Conservation (phyloP, 768 basidiomycete genomes). For the Pluteus cervinus region DNA sequence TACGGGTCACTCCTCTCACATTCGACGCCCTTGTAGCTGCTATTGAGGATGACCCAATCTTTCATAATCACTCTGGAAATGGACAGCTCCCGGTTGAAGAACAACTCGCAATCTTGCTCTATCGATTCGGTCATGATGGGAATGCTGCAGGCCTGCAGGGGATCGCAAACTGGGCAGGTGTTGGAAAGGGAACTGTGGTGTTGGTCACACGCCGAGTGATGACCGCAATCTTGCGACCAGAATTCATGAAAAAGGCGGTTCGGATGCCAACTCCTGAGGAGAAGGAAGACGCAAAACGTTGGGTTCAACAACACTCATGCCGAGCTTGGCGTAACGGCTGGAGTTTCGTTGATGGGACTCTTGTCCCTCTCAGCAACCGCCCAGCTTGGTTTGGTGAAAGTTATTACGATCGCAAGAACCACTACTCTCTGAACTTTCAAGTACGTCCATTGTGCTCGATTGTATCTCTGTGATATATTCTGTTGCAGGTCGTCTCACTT, state of each 20-base stretch:
- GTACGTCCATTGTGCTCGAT: conserved; percentile 18
- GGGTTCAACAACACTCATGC: conserved; percentile 28
- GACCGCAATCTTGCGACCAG: conserved; percentile 19
- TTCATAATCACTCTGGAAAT: background rate
- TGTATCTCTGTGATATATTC: conserved; percentile 12
- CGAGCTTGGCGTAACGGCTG: conserved; percentile 28
- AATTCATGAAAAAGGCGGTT: conserved; percentile 20
- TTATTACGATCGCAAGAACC: conserved; percentile 32
- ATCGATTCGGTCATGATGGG: conserved; percentile 1
- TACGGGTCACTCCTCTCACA: conserved; percentile 24
- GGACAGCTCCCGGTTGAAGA: conserved; percentile 1
- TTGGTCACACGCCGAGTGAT: conserved; percentile 22
- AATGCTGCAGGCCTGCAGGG: background rate
- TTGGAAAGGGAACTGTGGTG: background rate
- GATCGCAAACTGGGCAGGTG: background rate
- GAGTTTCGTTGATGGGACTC: conserved; percentile 32
- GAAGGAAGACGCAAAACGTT: conserved; percentile 29
- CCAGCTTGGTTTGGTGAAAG: conserved; percentile 28
- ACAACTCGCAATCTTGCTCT: conserved; percentile 1
- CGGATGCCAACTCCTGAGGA: conserved; percentile 21
- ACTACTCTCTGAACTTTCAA: conserved; percentile 33
- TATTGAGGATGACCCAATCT: background rate
- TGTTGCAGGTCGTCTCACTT: conserved; percentile 22
- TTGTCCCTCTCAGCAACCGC: conserved; percentile 23
- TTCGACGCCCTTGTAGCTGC: conserved; percentile 17